Conservation (phyloP, 345 rosid genomes). For the Populus tremula region DNA sequence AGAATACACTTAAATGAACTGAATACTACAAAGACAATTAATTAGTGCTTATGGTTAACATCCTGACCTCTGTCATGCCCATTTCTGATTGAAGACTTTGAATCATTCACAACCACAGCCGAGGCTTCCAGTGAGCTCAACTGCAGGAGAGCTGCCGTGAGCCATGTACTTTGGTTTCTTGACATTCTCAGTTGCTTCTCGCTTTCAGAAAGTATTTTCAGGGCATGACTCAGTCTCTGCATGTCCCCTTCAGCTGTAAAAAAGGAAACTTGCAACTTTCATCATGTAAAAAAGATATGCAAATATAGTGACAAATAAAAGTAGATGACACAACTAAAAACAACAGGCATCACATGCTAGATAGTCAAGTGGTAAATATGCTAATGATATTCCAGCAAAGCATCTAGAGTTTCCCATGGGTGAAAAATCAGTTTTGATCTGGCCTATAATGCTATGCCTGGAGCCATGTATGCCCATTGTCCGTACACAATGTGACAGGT, state of each 20-base stretch:
- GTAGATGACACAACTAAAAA: background rate
- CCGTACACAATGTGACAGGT: background rate
- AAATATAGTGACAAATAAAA: background rate
- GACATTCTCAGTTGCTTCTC: constrained; percentile 89
- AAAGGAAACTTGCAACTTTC: constrained; percentile 14
- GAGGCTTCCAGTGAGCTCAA: constrained; percentile 61
- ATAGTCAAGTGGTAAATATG: background rate
- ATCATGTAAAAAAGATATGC: background rate
- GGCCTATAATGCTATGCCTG: background rate
- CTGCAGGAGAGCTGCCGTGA: constrained; percentile 87
- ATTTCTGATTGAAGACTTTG: constrained; percentile 45
- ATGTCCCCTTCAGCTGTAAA: constrained; percentile 71
- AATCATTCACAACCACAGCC: constrained; percentile 39
- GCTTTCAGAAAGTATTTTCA: constrained; percentile 85
- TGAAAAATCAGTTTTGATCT: background rate
- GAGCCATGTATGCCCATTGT: background rate
- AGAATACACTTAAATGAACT: background rate
- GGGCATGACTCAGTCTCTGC: constrained; percentile 66
- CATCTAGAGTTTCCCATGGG: background rate
- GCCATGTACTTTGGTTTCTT: constrained; percentile 96
- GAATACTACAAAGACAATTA: background rate
- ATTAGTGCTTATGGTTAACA: background rate
- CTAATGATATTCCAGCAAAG: no score
- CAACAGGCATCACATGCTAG: background rate
- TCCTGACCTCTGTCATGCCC: constrained; percentile 50